phyloP scores from a whole-genome alignment of 2,329 filamentous ascomycete species.

The Verticillium dahliae region DNA sequence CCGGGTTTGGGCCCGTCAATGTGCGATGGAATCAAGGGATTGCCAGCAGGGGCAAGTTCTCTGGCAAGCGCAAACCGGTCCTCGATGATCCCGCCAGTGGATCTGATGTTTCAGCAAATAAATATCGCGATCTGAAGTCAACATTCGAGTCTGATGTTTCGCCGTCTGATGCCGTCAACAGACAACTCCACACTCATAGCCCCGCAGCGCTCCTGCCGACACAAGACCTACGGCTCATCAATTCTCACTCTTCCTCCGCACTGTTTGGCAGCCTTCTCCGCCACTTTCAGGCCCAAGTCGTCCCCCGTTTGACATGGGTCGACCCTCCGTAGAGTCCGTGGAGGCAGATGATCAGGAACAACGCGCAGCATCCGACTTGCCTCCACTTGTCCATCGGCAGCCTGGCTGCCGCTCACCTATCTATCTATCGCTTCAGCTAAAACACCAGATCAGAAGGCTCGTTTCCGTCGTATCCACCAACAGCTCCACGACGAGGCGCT shows the following conservation, averaged over 20 bases:
- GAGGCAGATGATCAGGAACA: constrained; percentile 8
- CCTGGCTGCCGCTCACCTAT: constrained; percentile 2
- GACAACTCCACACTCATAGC: background rate
- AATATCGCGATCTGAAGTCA: background rate
- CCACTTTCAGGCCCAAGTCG: constrained; percentile 12
- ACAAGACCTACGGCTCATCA: background rate
- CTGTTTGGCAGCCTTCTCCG: constrained; percentile 10
- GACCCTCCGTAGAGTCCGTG: constrained; percentile 13
- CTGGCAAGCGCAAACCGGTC: constrained; percentile 9
- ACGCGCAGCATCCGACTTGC: constrained; percentile 9
- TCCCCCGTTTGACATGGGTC: constrained; percentile 14
- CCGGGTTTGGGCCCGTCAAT: constrained; percentile 10
- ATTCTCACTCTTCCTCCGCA: background rate
- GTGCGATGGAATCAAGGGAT: constrained; percentile 15
- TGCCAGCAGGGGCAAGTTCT: constrained; percentile 13
- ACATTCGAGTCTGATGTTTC: background rate
- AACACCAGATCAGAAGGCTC: background rate
- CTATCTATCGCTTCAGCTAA: background rate
- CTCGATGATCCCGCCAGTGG: background rate
- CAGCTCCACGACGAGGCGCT: background rate
- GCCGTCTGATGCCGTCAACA: background rate
- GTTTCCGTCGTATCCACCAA: background rate
- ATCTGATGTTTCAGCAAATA: background rate
- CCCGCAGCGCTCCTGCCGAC: background rate
- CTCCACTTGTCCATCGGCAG: constrained; percentile 11